Base-by-base conservation (phyloP, 2,329 filamentous ascomycete genomes). In the Colletotrichum horii region DNA sequence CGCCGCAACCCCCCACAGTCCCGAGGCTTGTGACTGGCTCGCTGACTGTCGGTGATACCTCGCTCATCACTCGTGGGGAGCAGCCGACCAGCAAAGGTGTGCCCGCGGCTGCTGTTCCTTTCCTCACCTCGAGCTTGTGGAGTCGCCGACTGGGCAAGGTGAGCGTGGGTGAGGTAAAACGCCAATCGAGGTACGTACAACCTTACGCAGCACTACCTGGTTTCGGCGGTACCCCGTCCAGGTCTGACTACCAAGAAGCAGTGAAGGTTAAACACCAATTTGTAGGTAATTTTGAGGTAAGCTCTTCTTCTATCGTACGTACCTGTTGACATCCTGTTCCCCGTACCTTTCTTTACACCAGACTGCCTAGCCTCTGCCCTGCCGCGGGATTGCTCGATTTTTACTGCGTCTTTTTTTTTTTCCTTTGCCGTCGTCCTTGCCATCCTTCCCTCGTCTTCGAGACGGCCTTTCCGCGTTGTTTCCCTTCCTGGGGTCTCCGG, bases 281-380 rank as follows among this genome's bases (percentile, higher is more conserved):
- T 69, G 74, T 68, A 76, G 74, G 74, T 76, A 76, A 76, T 74
- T 66, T 65, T 64, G 67, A 74, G 58, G 70, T 76, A 76, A 76
- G 65, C 38, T 69, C 58, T 64, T 76, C 65, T 64, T 74, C 70
- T 36, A 36, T 22, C 15, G 22, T 36, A n/a, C 74, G 70, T 74
- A 74, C 70, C 58, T 36, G 9, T 74, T 55, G 70, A 76, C 74
- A 64, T 58, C 22, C 16, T 43, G 16, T 34, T 62, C 43, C 24
- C 43, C 34, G 64, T 73, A 75, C 69, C 64, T 69, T 60, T 52
- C 64, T 69, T 60, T 52, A 52, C 43, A 52, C 43, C 43, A 52
- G 26, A 32, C 28, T 55, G 28, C 19, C 22, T 60, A 30, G 30
- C 24, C 72, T 75, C 22, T 32, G 61, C 61, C 61, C 26, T 62